phyloP scores from a whole-genome alignment of 768 basidiomycete genomes.

The Tricholoma furcatifolium region DNA sequence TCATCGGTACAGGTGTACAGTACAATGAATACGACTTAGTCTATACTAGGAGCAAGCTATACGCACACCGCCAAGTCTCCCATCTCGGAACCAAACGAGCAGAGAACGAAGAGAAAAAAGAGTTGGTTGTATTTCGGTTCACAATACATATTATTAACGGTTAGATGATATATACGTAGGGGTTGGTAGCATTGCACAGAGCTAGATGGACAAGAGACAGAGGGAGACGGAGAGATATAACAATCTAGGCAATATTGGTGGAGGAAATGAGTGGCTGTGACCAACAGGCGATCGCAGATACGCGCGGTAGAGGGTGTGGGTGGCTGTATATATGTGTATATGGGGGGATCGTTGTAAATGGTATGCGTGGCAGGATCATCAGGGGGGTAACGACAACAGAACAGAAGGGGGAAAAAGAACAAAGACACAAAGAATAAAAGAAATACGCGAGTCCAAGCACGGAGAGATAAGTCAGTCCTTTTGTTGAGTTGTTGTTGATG shows the following conservation, averaged over 20 bases:
- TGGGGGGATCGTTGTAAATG: neutral
- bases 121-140: neutral
- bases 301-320: neutral
- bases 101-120: no score
- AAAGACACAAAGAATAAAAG: neutral
- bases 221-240: slow-evolving; percentile 13
- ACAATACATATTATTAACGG: slow-evolving; percentile 18
- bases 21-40: no score
- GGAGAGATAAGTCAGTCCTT: neutral
- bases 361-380: neutral
- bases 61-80: no score
- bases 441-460: slow-evolving; percentile 1
- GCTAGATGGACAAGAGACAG: slow-evolving; percentile 16
- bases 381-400: neutral
- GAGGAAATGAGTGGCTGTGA: slow-evolving; percentile 5
- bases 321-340: neutral
- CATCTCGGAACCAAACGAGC: no score
- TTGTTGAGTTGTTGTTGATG: no score
- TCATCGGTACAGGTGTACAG: no score
- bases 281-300: slow-evolving; percentile 11
- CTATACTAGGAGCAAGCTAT: no score
- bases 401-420: neutral
- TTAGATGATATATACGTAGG: slow-evolving; percentile 8
- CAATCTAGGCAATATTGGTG: slow-evolving; percentile 10
- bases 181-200: slow-evolving; percentile 3